Evolutionary conservation across 2,329 filamentous ascomycete genomes (phyloP).

Genomic region (Monilinia fructigena): DNA sequence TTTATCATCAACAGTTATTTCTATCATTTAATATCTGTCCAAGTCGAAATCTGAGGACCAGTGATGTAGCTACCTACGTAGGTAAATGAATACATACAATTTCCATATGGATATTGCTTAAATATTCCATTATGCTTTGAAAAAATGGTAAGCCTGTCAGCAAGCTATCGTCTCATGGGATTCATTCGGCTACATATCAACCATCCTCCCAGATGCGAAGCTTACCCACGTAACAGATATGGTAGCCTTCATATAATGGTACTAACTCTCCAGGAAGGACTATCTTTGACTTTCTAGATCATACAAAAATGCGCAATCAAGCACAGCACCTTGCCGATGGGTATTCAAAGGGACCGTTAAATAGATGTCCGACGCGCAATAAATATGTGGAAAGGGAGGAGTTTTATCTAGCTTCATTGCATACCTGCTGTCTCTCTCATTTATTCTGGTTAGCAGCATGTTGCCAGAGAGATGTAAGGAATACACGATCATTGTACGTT

Average conservation of each 20-base stretch:
- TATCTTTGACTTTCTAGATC: neutral
- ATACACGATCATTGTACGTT: neutral
- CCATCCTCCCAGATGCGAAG: neutral
- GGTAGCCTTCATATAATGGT: neutral
- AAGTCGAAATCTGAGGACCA: neutral
- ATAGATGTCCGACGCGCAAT: neutral
- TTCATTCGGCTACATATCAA: neutral
- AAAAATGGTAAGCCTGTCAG: neutral
- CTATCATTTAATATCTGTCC: slow-evolving; percentile 2
- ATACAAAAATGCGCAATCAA: neutral
- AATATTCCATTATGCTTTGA: neutral
- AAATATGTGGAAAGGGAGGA: neutral
- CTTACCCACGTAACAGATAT: neutral
- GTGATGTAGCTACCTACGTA: neutral
- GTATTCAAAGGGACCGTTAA: neutral
- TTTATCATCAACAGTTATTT: neutral
- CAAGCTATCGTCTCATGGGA: neutral
- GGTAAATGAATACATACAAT: neutral
- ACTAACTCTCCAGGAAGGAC: neutral
- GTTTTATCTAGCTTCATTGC: neutral
- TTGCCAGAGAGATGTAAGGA: neutral
- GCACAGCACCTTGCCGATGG: too few relatives aligned
- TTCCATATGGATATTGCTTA: neutral
- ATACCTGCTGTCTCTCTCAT: neutral
- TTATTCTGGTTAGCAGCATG: neutral